Base-by-base conservation (phyloP, 2,329 filamentous ascomycete species). In the Incumbomyces delicatus region DNA sequence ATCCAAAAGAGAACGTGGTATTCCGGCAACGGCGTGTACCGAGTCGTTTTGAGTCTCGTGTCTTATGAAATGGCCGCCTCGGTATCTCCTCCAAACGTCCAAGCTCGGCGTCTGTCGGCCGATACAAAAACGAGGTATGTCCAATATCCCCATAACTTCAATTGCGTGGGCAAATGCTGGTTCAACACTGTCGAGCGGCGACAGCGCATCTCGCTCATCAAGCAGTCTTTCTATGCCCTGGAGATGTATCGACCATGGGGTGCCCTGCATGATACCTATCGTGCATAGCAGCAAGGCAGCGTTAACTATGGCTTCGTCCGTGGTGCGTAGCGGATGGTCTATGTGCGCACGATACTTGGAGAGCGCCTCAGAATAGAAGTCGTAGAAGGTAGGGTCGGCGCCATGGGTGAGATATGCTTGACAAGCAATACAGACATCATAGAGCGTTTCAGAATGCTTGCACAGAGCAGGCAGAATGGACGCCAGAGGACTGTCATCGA, bases 111-210 rank as follows among this genome's bases (percentile, higher is more conserved):
- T 53, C 11, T 56, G 56, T 1, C 61, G 54, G 11, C 60, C 60
- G 12, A 63, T 41, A 0, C 57, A 44, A 29, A 61, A 57, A 2
- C 55, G 57, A 0, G 56, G 55, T 8, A 63, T 47, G 38, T 62
- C 60, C 58, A 62, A 60, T 1, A 62, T 50, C 0, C 61, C 60
- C 60, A 63, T 60, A 3, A 61, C 61, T 33, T 63, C 60, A 2
- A 61, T 47, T 1, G 61, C 46, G 14, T 62, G 59, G 1, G 47
- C 49, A 1, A 57, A 56, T 14, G 62, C 59, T 20, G 32, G 44
- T 2, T 44, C 42, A 11, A 32, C 10, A 18, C 44, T 35, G 6
- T 18, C 18, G 13, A 41, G 46, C 1, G 17, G 17, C 20, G 46
- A 31, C 16, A 43, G 44, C 2, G 56, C 31, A 6, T 47, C 55